phyloP scores from a whole-genome alignment of 805 yeast genomes.

The Cyberlindnera xylosilytica region DNA sequence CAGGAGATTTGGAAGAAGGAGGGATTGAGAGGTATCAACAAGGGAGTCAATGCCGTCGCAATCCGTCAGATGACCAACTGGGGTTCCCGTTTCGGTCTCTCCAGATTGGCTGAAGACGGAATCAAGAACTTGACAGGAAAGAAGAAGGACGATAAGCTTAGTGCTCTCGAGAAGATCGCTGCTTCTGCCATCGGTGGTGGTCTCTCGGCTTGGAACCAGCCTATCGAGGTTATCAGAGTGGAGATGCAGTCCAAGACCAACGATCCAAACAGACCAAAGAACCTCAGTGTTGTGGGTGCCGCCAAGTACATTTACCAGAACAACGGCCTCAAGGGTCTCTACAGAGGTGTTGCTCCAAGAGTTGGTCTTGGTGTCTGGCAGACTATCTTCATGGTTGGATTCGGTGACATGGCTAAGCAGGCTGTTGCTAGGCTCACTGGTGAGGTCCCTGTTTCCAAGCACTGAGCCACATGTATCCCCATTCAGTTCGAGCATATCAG shows the following conservation, averaged over 20 bases:
- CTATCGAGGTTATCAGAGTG: slow-evolving; percentile 94
- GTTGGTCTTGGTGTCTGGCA: slow-evolving; percentile 97
- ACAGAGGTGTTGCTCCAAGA: slow-evolving; percentile 96
- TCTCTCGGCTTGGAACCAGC: slow-evolving; percentile 97
- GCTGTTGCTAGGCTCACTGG: slow-evolving; percentile 62
- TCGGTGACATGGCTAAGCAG: slow-evolving; percentile 90
- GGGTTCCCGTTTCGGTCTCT: slow-evolving; percentile 96
- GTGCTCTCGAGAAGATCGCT: slow-evolving; percentile 74
- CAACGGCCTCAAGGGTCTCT: slow-evolving; percentile 86
- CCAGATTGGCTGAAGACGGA: slow-evolving; percentile 85
- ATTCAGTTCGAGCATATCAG: no score
- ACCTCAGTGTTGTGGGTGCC: slow-evolving; percentile 73
- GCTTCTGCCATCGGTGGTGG: slow-evolving; percentile 96
- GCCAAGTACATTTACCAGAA: slow-evolving; percentile 77
- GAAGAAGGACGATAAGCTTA: slow-evolving; percentile 56
- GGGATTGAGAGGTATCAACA: slow-evolving; percentile 92
- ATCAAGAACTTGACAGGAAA: slow-evolving; percentile 67
- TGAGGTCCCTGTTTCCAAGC: slow-evolving; percentile 41
- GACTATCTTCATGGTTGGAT: slow-evolving; percentile 96
- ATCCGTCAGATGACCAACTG: slow-evolving; percentile 98
- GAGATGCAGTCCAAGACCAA: slow-evolving; percentile 96
- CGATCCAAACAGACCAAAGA: slow-evolving; percentile 95
- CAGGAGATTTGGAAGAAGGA: slow-evolving; percentile 78
- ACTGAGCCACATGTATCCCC: no score
- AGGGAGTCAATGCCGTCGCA: slow-evolving; percentile 99